These are phyloP conservation scores for Vigna hirtella DNA, from an alignment of 306 rosid genomes.

Conservation along the genomic window DNA sequence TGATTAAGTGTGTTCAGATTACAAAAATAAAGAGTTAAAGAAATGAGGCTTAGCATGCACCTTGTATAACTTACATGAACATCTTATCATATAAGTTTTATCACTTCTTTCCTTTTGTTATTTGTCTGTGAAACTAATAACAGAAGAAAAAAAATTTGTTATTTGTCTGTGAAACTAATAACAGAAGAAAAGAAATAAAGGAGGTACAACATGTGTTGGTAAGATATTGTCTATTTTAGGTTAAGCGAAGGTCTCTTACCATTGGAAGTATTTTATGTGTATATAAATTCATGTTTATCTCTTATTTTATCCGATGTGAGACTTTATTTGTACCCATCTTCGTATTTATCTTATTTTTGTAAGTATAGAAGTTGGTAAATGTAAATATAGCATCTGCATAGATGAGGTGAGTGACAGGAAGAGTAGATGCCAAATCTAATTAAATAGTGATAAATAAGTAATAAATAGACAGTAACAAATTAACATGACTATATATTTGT, in stretches of 20 bases:
- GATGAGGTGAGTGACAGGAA: not conserved
- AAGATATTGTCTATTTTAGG: no score
- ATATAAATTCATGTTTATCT: no score
- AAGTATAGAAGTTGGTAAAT: not conserved
- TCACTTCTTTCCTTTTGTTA: no score
- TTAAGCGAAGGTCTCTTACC: accelerated
- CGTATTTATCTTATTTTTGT: no score
- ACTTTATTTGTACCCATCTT: no score
- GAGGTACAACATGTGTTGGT: no score
- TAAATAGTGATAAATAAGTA: not conserved
- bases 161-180: no score
- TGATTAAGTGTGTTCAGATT: not conserved
- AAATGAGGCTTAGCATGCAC: not conserved
- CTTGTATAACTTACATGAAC: not conserved
- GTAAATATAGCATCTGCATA: not conserved
- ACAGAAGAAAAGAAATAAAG: no score
- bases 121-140: no score
- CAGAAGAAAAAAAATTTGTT: no score
- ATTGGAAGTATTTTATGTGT: no score
- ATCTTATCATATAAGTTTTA: not conserved
- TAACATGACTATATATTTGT: not conserved
- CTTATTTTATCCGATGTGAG: no score
- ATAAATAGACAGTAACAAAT: not conserved
- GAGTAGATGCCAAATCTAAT: not conserved
- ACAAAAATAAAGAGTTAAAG: not conserved